A percentile compares a stretch with the other conserved stretches of the same genome.
Evolutionary conservation across 2,329 filamentous ascomycete species (phyloP).

Genomic region (Aspergillus hortae): DNA sequence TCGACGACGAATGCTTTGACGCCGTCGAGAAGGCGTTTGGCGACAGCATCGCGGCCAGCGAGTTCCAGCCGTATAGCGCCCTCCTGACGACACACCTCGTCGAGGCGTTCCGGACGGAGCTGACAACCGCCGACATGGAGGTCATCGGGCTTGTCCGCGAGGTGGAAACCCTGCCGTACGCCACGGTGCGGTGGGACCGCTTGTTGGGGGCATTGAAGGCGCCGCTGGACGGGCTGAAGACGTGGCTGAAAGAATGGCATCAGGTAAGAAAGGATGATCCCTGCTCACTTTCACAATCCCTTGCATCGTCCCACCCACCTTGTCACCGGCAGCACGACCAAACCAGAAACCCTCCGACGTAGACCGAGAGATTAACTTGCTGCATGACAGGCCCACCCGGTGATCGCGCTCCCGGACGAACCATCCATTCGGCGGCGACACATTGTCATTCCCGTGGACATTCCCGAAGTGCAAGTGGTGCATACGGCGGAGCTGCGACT

Average conservation of each 20-base stretch:
- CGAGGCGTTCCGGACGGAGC: constrained; percentile 42
- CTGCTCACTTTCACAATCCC: neutral
- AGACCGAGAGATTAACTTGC: neutral
- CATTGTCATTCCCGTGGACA: constrained; percentile 84
- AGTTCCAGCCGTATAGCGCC: constrained; percentile 45
- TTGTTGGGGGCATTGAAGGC: constrained; percentile 51
- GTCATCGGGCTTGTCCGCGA: constrained; percentile 52
- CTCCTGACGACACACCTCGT: constrained; percentile 52
- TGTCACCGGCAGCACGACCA: neutral
- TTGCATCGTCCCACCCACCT: neutral
- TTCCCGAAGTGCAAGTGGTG: constrained; percentile 77
- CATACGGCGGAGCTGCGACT: constrained; percentile 61
- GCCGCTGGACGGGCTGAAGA: constrained; percentile 40
- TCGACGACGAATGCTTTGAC: constrained; percentile 67
- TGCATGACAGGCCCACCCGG: constrained; percentile 28
- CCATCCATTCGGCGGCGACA: constrained; percentile 49
- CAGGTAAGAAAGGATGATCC: constrained; percentile 38
- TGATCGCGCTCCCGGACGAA: constrained; percentile 28
- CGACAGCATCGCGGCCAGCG: constrained; percentile 45
- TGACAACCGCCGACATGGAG: constrained; percentile 51
- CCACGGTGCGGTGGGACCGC: constrained; percentile 52
- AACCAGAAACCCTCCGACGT: too few relatives aligned
- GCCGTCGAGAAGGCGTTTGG: constrained; percentile 46
- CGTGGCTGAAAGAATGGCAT: constrained; percentile 58
- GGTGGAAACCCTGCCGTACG: constrained; percentile 50